Evolutionary conservation across 2,329 filamentous ascomycete species (phyloP).

Genomic region (Gnomoniopsis sp.): DNA sequence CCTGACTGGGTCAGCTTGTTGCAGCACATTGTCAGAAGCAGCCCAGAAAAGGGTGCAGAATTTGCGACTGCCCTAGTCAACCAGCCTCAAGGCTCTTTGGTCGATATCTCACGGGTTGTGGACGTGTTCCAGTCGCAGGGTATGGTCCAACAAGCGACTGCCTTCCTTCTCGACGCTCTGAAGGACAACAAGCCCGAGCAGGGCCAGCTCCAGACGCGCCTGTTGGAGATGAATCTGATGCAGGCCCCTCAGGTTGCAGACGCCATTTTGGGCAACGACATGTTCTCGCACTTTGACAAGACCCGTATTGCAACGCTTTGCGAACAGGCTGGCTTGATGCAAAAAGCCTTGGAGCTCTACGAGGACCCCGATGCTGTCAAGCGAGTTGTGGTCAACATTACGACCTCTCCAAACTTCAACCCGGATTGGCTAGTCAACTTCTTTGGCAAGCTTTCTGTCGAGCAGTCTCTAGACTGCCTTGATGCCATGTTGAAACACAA

Average conservation of each 20-base stretch:
- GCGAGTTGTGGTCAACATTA: constrained; percentile 80
- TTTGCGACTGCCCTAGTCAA: constrained; percentile 92
- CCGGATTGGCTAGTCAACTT: constrained; percentile 88
- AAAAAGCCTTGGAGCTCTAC: constrained; percentile 90
- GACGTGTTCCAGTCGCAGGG: constrained; percentile 98
- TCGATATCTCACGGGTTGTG: constrained; percentile 91
- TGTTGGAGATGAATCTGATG: constrained; percentile 96
- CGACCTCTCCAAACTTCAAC: constrained; percentile 78
- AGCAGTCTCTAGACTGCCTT: constrained; percentile 89
- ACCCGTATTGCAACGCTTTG: constrained; percentile 83
- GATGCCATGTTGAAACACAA: constrained; percentile 96
- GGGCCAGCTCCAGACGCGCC: constrained; percentile 85
- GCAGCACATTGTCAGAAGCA: constrained; percentile 87
- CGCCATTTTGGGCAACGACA: constrained; percentile 95
- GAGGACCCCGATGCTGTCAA: constrained; percentile 88
- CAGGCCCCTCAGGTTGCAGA: constrained; percentile 97
- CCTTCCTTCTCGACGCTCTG: constrained; percentile 93
- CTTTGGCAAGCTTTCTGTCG: constrained; percentile 92
- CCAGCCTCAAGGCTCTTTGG: constrained; percentile 78
- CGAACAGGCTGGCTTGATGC: constrained; percentile 83
- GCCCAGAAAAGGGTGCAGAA: constrained; percentile 90
- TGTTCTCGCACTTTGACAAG: constrained; percentile 98
- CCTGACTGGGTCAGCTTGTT: constrained; percentile 94
- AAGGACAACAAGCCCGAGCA: constrained; percentile 95
- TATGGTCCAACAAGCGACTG: constrained; percentile 95